Evolutionary conservation across 305 asterid genomes (phyloP).

Genomic region (Petunia hybrid): DNA sequence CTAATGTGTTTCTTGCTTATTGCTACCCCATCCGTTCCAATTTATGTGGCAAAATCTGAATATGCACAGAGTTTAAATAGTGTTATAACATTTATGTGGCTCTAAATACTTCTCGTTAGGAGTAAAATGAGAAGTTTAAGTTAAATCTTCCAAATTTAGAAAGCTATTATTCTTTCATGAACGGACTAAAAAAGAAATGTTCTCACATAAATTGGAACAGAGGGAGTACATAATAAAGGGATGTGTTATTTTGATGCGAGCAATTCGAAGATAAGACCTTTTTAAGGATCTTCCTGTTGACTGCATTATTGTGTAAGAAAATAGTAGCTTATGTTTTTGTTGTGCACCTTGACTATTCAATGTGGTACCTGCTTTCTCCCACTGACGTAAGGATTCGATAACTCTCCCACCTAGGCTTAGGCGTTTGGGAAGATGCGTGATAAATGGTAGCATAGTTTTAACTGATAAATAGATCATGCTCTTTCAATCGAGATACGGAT

Average conservation of each 20-base stretch:
- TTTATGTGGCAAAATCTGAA: no score
- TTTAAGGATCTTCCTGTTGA: background rate
- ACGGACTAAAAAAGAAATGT: no score
- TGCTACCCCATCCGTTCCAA: background rate
- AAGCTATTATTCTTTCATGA: no score
- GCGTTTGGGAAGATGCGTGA: background rate
- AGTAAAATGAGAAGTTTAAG: no score
- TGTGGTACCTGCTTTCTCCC: background rate
- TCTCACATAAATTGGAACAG: no score
- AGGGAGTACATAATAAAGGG: background rate
- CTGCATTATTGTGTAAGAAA: background rate
- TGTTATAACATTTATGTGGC: no score
- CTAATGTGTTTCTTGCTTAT: background rate
- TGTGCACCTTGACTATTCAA: background rate
- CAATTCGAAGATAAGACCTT: background rate
- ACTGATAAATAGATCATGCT: background rate
- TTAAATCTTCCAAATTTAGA: no score
- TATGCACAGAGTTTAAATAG: no score
- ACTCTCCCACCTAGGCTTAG: background rate
- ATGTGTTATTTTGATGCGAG: background rate
- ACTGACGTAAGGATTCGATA: no score
- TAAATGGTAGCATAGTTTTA: background rate
- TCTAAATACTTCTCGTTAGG: no score
- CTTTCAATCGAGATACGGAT: background rate
- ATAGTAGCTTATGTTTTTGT: background rate